A percentile compares a stretch with the other conserved stretches of the same genome.
Conservation (phyloP, 345 rosid genomes). For the Garcia nutans region DNA sequence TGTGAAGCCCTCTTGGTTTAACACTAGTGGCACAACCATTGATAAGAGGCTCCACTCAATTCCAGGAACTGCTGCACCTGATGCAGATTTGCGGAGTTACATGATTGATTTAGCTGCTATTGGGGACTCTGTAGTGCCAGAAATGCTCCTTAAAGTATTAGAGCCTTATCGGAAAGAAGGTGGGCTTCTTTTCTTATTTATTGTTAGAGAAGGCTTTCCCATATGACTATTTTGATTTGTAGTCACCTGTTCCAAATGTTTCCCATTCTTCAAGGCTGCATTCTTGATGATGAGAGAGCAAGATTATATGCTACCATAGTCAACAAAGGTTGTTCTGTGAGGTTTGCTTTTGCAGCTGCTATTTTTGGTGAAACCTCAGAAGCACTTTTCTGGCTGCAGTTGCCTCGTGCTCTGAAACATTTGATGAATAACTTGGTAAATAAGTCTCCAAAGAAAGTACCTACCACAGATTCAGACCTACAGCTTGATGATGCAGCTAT, state of each 20-base stretch:
- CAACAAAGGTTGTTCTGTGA: constrained; percentile 71
- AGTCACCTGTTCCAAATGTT: constrained; percentile 23
- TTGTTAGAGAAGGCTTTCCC: constrained; percentile 3
- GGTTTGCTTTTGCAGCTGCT: constrained; percentile 98
- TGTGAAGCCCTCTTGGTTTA: constrained; percentile 94
- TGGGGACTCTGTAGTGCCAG: constrained; percentile 94
- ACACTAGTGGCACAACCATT: constrained; percentile 65
- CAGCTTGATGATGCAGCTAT: constrained; percentile 49
- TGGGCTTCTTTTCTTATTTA: constrained; percentile 22
- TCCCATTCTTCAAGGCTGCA: constrained; percentile 55
- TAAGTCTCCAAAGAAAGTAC: constrained; percentile 48
- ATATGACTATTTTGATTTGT: constrained; percentile 17
- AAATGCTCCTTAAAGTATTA: constrained; percentile 91
- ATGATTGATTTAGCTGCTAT: constrained; percentile 72
- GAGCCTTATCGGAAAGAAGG: constrained; percentile 92
- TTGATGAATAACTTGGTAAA: constrained; percentile 57
- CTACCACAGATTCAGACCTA: constrained; percentile 32
- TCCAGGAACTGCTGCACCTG: constrained; percentile 64
- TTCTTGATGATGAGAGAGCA: constrained; percentile 85
- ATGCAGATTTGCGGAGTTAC: constrained; percentile 81
- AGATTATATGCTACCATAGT: constrained; percentile 79
- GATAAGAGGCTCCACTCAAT: constrained; percentile 75
- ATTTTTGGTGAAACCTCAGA: constrained; percentile 86
- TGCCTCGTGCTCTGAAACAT: constrained; percentile 84
- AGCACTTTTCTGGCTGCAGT: constrained; percentile 94